These are phyloP conservation scores for Leccinum subtestaceum DNA, from an alignment of 768 basidiomycete genomes.

Conservation along the genomic window DNA sequence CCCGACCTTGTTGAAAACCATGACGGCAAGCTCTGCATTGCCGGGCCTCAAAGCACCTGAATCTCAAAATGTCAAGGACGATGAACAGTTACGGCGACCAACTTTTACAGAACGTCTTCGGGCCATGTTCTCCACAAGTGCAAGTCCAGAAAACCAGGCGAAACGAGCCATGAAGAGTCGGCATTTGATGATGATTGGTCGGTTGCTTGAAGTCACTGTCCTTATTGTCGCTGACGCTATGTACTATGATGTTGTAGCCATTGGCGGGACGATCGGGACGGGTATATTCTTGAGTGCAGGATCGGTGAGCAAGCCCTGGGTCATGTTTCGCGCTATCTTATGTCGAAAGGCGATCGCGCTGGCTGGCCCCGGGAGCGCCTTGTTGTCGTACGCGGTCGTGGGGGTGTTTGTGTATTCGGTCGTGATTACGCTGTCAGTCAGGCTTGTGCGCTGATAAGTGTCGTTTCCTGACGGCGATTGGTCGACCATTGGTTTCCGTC, in stretches of 20 bases:
- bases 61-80: not conserved
- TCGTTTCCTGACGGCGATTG: not conserved
- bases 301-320: slow-evolving; percentile 35
- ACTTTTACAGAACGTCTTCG: not conserved
- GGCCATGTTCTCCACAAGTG: slow-evolving; percentile 8
- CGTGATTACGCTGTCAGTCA: slow-evolving; percentile 52
- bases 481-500: not conserved
- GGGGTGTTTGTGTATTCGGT: slow-evolving; percentile 60
- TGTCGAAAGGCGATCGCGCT: slow-evolving; percentile 44
- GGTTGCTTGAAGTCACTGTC: not conserved
- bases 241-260: slow-evolving; percentile 33
- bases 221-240: not conserved
- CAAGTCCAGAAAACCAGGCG: slow-evolving; percentile 25
- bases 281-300: slow-evolving; percentile 63
- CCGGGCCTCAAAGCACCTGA: not conserved
- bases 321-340: not conserved
- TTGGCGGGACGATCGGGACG: slow-evolving; percentile 58
- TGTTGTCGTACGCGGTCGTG: slow-evolving; percentile 58
- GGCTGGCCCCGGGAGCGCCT: slow-evolving; percentile 61
- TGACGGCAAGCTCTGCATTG: not conserved
- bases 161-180: slow-evolving; percentile 40
- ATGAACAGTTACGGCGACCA: not conserved
- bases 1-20: not conserved
- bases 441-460: not conserved
- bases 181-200: slow-evolving; percentile 44